phyloP scores from a whole-genome alignment of 129 eudicot genomes.

The Pseudognaphalium luteoalbum region DNA sequence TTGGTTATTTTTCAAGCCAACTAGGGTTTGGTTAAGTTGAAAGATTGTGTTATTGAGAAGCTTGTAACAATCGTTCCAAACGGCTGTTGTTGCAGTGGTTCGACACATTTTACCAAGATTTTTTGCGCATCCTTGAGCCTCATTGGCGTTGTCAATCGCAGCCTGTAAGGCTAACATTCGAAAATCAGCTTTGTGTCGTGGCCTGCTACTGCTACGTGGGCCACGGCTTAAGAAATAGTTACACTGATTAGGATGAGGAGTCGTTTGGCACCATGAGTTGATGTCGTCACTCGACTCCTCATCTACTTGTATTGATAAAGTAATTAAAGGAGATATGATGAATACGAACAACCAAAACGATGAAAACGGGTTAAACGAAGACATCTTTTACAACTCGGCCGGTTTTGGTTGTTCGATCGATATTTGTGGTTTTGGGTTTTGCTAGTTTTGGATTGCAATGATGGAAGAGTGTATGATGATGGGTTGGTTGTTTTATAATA shows the following conservation, averaged over 20 bases:
- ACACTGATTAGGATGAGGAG: slow-evolving; percentile 82
- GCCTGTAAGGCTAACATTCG: slow-evolving; percentile 43
- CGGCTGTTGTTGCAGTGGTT: slow-evolving; percentile 45
- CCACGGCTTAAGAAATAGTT: slow-evolving; percentile 45
- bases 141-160: slow-evolving; percentile 52
- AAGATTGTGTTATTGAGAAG: slow-evolving; percentile 52
- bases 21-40: slow-evolving; percentile 59
- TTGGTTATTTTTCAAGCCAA: slow-evolving; percentile 38
- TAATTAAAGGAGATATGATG: neutral
- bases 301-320: neutral
- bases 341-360: slow-evolving; percentile 11
- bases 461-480: slow-evolving; percentile 21
- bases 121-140: slow-evolving; percentile 40
- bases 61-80: slow-evolving; percentile 58
- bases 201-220: slow-evolving; percentile 3
- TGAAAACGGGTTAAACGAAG: slow-evolving; percentile 4
- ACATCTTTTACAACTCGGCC: slow-evolving; percentile 9
- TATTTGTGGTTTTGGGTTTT: neutral
- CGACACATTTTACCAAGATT: slow-evolving; percentile 34
- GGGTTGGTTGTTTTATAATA: slow-evolving; percentile 22
- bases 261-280: slow-evolving; percentile 59
- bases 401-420: slow-evolving; percentile 8
- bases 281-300: slow-evolving; percentile 34
- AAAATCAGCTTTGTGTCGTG: slow-evolving; percentile 48
- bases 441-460: slow-evolving; percentile 4